Percentiles rank a stretch among this genome's conserved stretches.
phyloP scores from a whole-genome alignment of 1,284 basidiomycete species.

The Ganoderma sinense region DNA sequence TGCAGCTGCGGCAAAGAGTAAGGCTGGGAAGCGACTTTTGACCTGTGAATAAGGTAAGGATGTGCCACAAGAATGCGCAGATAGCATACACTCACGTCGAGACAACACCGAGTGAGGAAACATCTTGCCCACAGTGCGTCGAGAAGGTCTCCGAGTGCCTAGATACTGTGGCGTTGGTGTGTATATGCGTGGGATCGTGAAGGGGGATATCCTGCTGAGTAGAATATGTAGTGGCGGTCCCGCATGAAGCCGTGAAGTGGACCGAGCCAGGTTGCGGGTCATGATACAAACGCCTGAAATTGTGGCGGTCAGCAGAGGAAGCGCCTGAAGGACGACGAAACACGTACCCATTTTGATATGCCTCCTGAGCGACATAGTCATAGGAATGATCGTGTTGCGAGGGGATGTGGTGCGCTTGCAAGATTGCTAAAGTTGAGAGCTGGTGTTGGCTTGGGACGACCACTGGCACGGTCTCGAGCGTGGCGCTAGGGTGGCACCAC shows the following conservation, averaged over 20 bases:
- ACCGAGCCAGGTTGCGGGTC: not conserved
- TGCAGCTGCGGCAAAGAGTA: not conserved
- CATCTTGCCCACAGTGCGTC: not conserved
- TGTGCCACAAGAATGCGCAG: too few species aligned
- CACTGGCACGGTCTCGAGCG: not conserved
- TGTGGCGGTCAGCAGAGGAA: not conserved
- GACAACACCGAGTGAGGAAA: not conserved
- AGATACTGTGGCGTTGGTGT: not conserved
- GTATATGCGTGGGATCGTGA: not conserved
- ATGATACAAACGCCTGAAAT: not conserved
- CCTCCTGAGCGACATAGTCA: not conserved
- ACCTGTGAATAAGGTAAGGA: not conserved
- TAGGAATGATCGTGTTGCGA: not conserved
- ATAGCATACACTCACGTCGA: not conserved
- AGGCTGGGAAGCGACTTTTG: not conserved
- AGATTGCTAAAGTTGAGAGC: not conserved
- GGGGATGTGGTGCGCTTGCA: not conserved
- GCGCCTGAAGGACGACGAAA: not conserved
- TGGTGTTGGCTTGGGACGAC: not conserved
- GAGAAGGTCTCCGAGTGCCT: not conserved
- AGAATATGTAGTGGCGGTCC: not conserved
- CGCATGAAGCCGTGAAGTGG: not conserved
- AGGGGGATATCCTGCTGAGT: not conserved
- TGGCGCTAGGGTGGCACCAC: slow-evolving; percentile 3
- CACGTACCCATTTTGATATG: not conserved